Evolutionary conservation across 495 filamentous ascomycete species (phyloP), one percentile per base, ranked within the genome.

Genomic region (Penicillium parvum): DNA sequence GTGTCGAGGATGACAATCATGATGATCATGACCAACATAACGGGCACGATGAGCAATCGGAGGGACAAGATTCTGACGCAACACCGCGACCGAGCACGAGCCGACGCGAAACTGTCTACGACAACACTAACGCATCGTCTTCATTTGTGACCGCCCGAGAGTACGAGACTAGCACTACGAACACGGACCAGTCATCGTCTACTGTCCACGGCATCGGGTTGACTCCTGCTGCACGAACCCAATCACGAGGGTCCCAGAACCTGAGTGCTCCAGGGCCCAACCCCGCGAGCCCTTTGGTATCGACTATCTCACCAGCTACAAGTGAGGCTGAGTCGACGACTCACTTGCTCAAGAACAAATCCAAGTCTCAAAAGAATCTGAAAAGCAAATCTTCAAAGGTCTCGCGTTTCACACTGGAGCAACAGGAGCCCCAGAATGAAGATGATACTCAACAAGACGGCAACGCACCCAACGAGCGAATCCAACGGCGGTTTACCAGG

Each of bases 241-340:
- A 32, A 22, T 55, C 57, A 3, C 40, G 39, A 18, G 33, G 15
- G 20, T 50, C 43, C 18, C 57, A 53, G 27, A 45, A 40, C 11
- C 40, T 53, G 37, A 53, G 42, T 16, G 28, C 50, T 29, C 20
- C 57, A 7, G 54, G 46, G 17, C 50, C 45, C 11, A 37, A 52
- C 35, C 48, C 50, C 28, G 26, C 40, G 15, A 57, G 45, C 43
- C 55, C 60, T 15, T 43, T 52, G 19, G 53, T 34, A 12, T 50
- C 51, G 32, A 50, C 50, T 34, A 25, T 45, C 32, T 58, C 62
- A 46, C 47, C 42, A 8, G 39, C 9, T 19, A 26, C 54, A 25
- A 71, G 64, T 34, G 68, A 71, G 34, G 43, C 58, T 16, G 63
- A 60, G 18, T 73, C 69, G n/a, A 64, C 60, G 16, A 65, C 63